These are phyloP conservation scores for Pichia kudriavzevii DNA, from an alignment of 1,139 yeast genomes.

Conservation along the genomic window DNA sequence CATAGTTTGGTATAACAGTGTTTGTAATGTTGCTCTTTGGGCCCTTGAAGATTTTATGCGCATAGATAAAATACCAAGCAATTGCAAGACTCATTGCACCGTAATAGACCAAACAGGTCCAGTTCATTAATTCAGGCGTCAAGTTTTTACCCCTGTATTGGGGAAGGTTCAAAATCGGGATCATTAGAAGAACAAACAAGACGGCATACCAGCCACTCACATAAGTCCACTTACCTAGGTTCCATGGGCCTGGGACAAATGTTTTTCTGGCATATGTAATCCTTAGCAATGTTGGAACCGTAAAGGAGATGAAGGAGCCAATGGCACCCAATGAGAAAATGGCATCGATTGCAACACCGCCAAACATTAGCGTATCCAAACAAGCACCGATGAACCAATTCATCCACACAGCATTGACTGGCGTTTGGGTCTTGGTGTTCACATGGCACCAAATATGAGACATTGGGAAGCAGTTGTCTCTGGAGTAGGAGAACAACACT, in stretches of 20 bases:
- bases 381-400: conserved; percentile 53
- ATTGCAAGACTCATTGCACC: conserved; percentile 52
- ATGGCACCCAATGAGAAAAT: conserved; percentile 74
- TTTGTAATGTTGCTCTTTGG: conserved; percentile 37
- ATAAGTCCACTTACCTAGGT: conserved; percentile 48
- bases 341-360: conserved; percentile 63
- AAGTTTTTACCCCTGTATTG: conserved; percentile 40
- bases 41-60: conserved; percentile 61
- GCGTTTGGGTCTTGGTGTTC: conserved; percentile 49
- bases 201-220: conserved; percentile 38
- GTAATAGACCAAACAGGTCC: conserved; percentile 65
- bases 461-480: conserved; percentile 64
- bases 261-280: conserved; percentile 46
- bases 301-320: conserved; percentile 62
- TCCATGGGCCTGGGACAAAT: conserved; percentile 66
- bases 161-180: conserved; percentile 65
- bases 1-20: neutral
- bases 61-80: conserved; percentile 48
- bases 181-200: conserved; percentile 51
- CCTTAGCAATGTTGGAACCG: conserved; percentile 56
- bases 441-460: conserved; percentile 47
- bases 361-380: conserved; percentile 56
- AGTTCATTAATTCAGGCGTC: conserved; percentile 50
- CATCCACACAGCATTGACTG: conserved; percentile 63
- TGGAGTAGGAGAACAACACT: conserved; percentile 60